phyloP scores from a whole-genome alignment of 2,329 filamentous ascomycete species.

The Drechslerella stenobrocha region DNA sequence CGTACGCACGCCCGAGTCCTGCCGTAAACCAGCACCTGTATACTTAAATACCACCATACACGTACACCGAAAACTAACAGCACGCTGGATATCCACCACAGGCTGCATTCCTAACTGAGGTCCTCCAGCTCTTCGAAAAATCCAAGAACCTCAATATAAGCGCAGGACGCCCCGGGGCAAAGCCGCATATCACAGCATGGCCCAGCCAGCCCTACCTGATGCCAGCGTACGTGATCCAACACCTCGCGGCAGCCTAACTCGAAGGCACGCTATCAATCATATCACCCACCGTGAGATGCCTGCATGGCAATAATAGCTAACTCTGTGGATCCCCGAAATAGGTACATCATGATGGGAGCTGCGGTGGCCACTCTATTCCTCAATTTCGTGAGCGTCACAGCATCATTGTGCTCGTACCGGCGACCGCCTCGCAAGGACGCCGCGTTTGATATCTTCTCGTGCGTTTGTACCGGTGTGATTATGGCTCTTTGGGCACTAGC shows the following conservation, averaged over 20 bases:
- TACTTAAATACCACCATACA: background rate
- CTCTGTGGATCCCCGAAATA: background rate
- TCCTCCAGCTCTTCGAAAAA: conserved; percentile 21
- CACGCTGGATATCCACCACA: no score
- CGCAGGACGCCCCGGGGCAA: conserved; percentile 28
- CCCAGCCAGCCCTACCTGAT: conserved; percentile 22
- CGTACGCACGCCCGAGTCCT: no score
- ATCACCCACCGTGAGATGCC: no score
- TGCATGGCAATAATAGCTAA: no score
- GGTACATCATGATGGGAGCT: conserved; percentile 21
- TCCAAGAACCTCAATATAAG: conserved; percentile 30
- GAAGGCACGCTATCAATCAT: no score
- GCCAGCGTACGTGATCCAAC: conserved; percentile 15
- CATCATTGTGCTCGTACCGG: conserved; percentile 29
- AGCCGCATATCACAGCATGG: conserved; percentile 44
- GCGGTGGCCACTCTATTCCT: conserved; percentile 8
- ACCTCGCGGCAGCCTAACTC: background rate
- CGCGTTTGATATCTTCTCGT: conserved; percentile 27
- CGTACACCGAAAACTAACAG: background rate
- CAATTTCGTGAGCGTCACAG: conserved; percentile 17
- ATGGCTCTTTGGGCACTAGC: conserved; percentile 22
- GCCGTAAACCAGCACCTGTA: no score
- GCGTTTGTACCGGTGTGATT: conserved; percentile 10
- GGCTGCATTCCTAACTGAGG: conserved; percentile 23
- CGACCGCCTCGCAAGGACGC: background rate